A percentile compares a stretch with the other conserved stretches of the same genome.
phyloP scores from a whole-genome alignment of 805 yeast genomes.

The Novakomyces olei region DNA sequence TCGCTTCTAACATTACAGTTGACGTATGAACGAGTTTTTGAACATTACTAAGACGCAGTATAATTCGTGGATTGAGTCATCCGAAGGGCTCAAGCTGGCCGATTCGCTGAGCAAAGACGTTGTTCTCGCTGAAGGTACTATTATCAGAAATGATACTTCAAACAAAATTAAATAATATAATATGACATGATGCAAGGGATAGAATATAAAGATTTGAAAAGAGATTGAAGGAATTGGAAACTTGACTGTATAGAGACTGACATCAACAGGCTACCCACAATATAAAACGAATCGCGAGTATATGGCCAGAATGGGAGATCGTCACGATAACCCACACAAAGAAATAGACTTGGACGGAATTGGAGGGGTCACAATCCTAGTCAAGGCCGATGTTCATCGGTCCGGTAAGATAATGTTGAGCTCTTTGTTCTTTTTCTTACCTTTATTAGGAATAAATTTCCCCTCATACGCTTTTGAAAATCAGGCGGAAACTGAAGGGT shows the following conservation, averaged over 20 bases:
- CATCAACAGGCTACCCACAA: constrained; percentile 66
- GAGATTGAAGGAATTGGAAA: no score
- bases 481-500: constrained; percentile 92
- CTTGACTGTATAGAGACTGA: no score
- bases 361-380: constrained; percentile 92
- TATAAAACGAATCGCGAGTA: constrained; percentile 83
- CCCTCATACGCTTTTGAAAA: constrained; percentile 96
- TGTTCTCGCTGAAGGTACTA: constrained; percentile 79
- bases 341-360: constrained; percentile 89
- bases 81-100: constrained; percentile 60
- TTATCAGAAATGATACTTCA: no score
- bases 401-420: constrained; percentile 99
- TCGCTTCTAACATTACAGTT: no score
- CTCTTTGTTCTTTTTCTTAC: no score
- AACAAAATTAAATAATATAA: no score
- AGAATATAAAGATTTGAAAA: no score
- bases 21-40: no score
- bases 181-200: no score
- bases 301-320: constrained; percentile 68
- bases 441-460: no score
- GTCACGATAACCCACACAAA: constrained; percentile 35
- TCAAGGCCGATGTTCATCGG: constrained; percentile 91
- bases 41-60: constrained; percentile 75
- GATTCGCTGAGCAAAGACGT: constrained; percentile 59
- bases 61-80: constrained; percentile 68